These are phyloP conservation scores for Thymus quinquecostatus DNA, from an alignment of 257 asterid species.

Conservation along the genomic window DNA sequence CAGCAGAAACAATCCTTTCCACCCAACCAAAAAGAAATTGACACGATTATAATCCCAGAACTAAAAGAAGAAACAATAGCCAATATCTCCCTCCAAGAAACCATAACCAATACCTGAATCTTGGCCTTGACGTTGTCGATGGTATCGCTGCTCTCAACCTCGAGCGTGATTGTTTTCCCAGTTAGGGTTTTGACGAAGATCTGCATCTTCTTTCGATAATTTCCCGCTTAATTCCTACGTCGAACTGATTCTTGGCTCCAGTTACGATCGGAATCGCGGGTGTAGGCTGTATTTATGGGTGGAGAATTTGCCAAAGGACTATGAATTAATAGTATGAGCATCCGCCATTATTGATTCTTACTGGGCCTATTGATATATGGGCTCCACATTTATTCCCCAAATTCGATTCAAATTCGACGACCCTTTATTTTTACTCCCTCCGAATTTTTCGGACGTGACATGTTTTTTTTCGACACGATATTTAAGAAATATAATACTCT, in stretches of 20 bases:
- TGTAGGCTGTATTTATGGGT: constrained; percentile 27
- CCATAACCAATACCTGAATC: constrained; percentile 62
- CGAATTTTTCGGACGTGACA: too few relatives aligned
- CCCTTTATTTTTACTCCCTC: too few relatives aligned
- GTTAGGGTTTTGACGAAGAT: constrained; percentile 88
- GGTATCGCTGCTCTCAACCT: constrained; percentile 84
- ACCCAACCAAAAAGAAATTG: not conserved
- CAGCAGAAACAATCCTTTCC: not conserved
- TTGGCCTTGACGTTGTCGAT: constrained; percentile 79
- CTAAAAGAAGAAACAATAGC: not conserved
- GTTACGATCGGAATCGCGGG: constrained; percentile 1
- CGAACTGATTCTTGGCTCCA: constrained; percentile 19
- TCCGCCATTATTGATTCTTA: constrained; percentile 21
- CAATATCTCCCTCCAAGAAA: not conserved
- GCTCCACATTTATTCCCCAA: constrained; percentile 27
- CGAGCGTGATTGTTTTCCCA: constrained; percentile 80
- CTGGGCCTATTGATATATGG: constrained; percentile 33
- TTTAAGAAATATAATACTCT: too few relatives aligned
- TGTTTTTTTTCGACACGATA: too few relatives aligned
- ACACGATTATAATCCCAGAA: not conserved
- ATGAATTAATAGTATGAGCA: not conserved
- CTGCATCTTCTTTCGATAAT: constrained; percentile 53
- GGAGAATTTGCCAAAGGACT: not conserved
- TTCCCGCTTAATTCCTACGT: constrained; percentile 29
- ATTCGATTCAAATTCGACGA: too few relatives aligned